phyloP scores from a whole-genome alignment of 2,329 filamentous ascomycete species.

The Leptographium radiaticola region DNA sequence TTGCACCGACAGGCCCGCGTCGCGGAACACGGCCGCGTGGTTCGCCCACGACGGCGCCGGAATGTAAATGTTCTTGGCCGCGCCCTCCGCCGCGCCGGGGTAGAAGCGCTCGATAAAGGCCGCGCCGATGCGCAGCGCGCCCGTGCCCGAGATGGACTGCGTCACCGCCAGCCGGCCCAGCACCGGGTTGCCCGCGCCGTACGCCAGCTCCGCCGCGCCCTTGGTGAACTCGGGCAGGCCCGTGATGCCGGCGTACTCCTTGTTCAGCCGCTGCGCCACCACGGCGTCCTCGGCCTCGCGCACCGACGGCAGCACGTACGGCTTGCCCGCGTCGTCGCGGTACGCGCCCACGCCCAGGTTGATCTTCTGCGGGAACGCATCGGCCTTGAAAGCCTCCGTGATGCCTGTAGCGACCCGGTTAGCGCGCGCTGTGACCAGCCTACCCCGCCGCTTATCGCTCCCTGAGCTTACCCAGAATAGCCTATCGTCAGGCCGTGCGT shows the following conservation, averaged over 20 bases:
- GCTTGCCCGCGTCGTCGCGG: constrained; percentile 95
- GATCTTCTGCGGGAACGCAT: constrained; percentile 89
- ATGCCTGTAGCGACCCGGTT: constrained; percentile 43
- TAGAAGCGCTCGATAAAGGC: constrained; percentile 89
- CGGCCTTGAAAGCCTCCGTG: constrained; percentile 98
- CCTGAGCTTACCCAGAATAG: constrained; percentile 54
- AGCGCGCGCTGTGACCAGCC: constrained; percentile 1
- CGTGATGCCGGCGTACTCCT: constrained; percentile 97
- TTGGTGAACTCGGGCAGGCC: constrained; percentile 90
- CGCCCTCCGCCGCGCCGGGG: constrained; percentile 45
- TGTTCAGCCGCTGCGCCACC: constrained; percentile 66
- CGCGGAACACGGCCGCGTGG: constrained; percentile 91
- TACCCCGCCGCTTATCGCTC: constrained; percentile 1
- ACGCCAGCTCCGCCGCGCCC: constrained; percentile 81
- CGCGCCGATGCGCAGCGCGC: constrained; percentile 85
- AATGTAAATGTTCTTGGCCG: constrained; percentile 81
- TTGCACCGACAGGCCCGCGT: constrained; percentile 80
- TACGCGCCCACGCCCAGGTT: constrained; percentile 97
- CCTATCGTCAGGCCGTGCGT: constrained; percentile 30
- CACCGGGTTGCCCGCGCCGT: constrained; percentile 62
- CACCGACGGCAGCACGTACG: constrained; percentile 92
- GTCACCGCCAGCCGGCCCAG: constrained; percentile 79
- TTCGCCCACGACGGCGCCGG: constrained; percentile 96
- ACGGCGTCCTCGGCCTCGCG: constrained; percentile 79
- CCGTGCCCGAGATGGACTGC: constrained; percentile 96